These are phyloP conservation scores for Hygrophoropsis aurantiaca DNA, from an alignment of 768 basidiomycete species.

Conservation along the genomic window DNA sequence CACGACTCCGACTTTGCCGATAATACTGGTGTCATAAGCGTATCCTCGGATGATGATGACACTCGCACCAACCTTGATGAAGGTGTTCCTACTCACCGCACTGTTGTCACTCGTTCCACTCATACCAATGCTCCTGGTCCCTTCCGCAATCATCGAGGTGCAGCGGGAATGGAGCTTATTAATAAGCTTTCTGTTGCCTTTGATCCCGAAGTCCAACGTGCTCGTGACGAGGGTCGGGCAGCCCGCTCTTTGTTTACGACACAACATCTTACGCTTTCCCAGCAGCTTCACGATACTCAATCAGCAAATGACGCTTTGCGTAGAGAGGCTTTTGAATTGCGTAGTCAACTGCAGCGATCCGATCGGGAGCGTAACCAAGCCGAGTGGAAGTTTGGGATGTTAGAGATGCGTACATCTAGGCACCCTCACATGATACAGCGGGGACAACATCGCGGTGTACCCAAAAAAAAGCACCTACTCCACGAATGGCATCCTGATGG, in stretches of 20 bases:
- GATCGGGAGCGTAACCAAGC: constrained; percentile 14
- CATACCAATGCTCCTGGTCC: constrained; percentile 6
- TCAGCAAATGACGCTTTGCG: constrained; percentile 17
- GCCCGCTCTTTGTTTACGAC: constrained; percentile 20
- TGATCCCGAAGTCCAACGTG: constrained; percentile 19
- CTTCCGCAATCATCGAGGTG: constrained; percentile 6
- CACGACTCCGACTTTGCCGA: constrained; percentile 18
- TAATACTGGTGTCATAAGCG: neutral
- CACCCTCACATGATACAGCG: too few species aligned
- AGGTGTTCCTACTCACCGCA: neutral
- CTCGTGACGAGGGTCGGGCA: constrained; percentile 21
- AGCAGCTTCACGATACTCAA: constrained; percentile 28
- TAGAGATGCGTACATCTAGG: neutral
- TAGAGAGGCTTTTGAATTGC: constrained; percentile 12
- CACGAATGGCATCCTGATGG: constrained; percentile 4
- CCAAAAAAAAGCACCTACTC: constrained; percentile 2
- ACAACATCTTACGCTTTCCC: constrained; percentile 20
- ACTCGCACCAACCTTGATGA: neutral
- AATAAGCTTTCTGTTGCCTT: constrained; percentile 16
- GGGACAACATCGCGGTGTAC: constrained; percentile 1
- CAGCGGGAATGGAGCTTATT: constrained; percentile 18
- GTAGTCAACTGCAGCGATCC: constrained; percentile 1
- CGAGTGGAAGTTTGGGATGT: constrained; percentile 14
- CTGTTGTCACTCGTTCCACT: constrained; percentile 3
- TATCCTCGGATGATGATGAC: neutral